Evolutionary conservation across 1,284 basidiomycete species (phyloP).

Genomic region (Polyporus tsugae): DNA sequence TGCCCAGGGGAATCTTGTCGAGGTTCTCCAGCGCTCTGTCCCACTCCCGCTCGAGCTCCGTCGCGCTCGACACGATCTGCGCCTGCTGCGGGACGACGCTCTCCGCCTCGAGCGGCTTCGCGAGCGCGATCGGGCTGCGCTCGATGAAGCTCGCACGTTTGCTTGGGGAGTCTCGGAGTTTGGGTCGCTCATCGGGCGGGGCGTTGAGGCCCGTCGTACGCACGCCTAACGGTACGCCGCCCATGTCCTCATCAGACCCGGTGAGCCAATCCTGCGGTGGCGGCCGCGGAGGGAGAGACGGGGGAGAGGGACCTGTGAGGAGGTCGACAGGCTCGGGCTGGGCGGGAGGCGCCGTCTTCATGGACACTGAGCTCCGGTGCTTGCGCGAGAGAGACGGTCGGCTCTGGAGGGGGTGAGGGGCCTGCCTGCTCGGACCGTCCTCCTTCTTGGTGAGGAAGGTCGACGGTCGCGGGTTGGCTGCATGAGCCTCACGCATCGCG

Average conservation of each 20-base stretch:
- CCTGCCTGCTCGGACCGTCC: slow-evolving; percentile 27
- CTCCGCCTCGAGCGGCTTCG: slow-evolving; percentile 56
- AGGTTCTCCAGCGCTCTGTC: slow-evolving; percentile 28
- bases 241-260: slow-evolving; percentile 59
- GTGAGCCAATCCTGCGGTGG: slow-evolving; percentile 74
- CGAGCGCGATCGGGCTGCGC: slow-evolving; percentile 54
- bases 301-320: slow-evolving; percentile 23
- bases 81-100: slow-evolving; percentile 39
- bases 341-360: slow-evolving; percentile 24
- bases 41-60: slow-evolving; percentile 34
- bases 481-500: slow-evolving; percentile 56
- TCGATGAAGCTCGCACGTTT: slow-evolving; percentile 75
- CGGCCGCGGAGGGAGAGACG: slow-evolving; percentile 39
- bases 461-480: slow-evolving; percentile 35
- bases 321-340: slow-evolving; percentile 29
- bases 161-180: slow-evolving; percentile 71
- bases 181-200: slow-evolving; percentile 44
- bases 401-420: slow-evolving; percentile 22
- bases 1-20: slow-evolving; percentile 29
- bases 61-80: slow-evolving; percentile 16
- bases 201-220: slow-evolving; percentile 18
- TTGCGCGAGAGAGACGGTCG: slow-evolving; percentile 37
- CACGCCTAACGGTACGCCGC: slow-evolving; percentile 12
- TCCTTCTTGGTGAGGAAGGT: slow-evolving; percentile 28
- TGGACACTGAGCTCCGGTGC: slow-evolving; percentile 33